Percentiles rank a stretch among this genome's conserved stretches.
These are phyloP conservation scores for Biscutella laevigata DNA, from an alignment of 441 rosid species.

Conservation along the genomic window DNA sequence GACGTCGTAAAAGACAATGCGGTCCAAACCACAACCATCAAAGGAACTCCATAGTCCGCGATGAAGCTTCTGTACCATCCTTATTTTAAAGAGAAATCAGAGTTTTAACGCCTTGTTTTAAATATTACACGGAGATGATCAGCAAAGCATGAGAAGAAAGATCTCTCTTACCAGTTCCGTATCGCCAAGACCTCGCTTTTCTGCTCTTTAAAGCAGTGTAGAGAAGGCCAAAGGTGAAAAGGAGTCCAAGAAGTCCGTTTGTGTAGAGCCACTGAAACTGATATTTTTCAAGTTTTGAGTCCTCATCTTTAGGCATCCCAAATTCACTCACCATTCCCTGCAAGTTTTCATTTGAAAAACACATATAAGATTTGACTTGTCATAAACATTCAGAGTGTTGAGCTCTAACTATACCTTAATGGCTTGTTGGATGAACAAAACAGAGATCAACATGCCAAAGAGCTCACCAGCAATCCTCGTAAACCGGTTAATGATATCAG, in stretches of 20 bases:
- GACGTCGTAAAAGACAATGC: constrained; percentile 44
- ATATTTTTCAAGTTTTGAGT: constrained; percentile 40
- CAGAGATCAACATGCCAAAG: constrained; percentile 77
- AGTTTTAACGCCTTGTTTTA: background rate
- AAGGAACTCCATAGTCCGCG: constrained; percentile 81
- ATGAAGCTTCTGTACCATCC: constrained; percentile 56
- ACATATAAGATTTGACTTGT: background rate
- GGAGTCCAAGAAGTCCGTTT: constrained; percentile 65
- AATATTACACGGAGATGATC: background rate
- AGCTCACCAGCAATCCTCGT: constrained; percentile 81
- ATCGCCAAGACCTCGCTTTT: constrained; percentile 67
- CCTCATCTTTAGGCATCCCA: constrained; percentile 39
- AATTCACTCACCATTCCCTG: constrained; percentile 72
- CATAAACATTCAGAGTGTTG: background rate
- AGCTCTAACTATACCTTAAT: constrained; percentile 37
- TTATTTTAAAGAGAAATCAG: constrained; percentile 16
- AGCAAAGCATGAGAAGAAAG: background rate
- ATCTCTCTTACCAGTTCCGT: constrained; percentile 49
- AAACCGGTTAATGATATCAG: constrained; percentile 51
- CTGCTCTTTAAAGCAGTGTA: constrained; percentile 54
- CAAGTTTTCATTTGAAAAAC: background rate
- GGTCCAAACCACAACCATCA: constrained; percentile 74
- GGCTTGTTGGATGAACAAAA: constrained; percentile 82
- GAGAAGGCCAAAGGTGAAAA: constrained; percentile 63
- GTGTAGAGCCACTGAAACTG: constrained; percentile 62